Evolutionary conservation across 2,329 filamentous ascomycete genomes (phyloP).

Genomic region (Beauveria pseudobassiana): DNA sequence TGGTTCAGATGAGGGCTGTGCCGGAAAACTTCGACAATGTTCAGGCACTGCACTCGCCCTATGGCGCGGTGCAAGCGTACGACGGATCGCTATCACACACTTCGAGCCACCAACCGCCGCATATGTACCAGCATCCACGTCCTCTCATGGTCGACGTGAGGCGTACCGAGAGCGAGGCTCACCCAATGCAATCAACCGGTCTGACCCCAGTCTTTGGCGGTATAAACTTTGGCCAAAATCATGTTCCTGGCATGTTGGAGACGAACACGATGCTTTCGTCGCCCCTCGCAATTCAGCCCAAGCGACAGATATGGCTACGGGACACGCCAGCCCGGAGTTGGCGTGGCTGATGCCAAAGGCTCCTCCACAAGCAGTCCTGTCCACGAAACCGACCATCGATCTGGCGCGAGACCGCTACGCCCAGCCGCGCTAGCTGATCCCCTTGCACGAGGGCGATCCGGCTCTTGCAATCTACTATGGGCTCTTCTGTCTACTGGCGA

Average conservation of each 20-base stretch:
- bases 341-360: conserved; percentile 23
- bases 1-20: conserved; percentile 65
- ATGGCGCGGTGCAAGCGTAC: conserved; percentile 51
- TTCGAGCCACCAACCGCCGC: conserved; percentile 25
- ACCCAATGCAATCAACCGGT: conserved; percentile 59
- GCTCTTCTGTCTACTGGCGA: conserved; percentile 53
- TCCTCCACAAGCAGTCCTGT: conserved; percentile 14
- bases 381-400: conserved; percentile 21
- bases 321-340: conserved; percentile 31
- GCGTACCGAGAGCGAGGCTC: conserved; percentile 49
- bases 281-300: conserved; percentile 27
- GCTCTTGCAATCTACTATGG: conserved; percentile 51
- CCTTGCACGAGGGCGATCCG: conserved; percentile 48
- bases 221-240: conserved; percentile 54
- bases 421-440: conserved; percentile 52
- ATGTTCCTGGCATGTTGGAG: conserved; percentile 43
- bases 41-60: conserved; percentile 60
- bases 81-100: conserved; percentile 38
- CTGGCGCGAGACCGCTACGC: conserved; percentile 45
- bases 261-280: conserved; percentile 51
- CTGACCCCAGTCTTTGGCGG: conserved; percentile 60
- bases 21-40: conserved; percentile 66
- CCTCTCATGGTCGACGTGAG: conserved; percentile 63
- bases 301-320: conserved; percentile 40
- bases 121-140: conserved; percentile 52